These are phyloP conservation scores for Stylonectria norvegica DNA, from an alignment of 2,329 filamentous ascomycete species.

Conservation along the genomic window DNA sequence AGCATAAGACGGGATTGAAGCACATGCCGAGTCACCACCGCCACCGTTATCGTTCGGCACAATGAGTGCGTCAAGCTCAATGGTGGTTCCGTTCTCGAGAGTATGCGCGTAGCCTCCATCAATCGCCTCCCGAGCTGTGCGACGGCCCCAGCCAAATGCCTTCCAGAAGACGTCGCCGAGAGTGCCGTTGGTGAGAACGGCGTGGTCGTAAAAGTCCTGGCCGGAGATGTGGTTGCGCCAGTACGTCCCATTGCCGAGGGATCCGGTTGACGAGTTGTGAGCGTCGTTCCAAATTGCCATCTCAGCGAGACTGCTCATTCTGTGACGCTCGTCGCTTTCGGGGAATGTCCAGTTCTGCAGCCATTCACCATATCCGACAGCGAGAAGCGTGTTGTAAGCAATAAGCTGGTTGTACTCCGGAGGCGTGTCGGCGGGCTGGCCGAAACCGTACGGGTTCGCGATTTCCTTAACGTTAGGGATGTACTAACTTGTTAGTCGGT, in stretches of 20 bases:
- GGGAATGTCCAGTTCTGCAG: constrained; percentile 15
- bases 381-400: constrained; percentile 14
- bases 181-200: constrained; percentile 7
- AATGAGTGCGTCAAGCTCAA: constrained; percentile 7
- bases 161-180: constrained; percentile 6
- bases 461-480: constrained; percentile 1
- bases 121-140: constrained; percentile 3
- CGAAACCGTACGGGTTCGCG: constrained; percentile 12
- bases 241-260: constrained; percentile 17
- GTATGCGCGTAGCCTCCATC: constrained; percentile 1
- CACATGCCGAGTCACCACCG: constrained; percentile 2
- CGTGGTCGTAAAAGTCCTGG: constrained; percentile 12
- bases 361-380: constrained; percentile 19
- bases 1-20: constrained; percentile 8
- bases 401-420: constrained; percentile 9
- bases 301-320: constrained; percentile 13
- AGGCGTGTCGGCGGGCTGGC: constrained; percentile 9
- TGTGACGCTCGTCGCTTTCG: constrained; percentile 9
- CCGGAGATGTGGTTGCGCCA: constrained; percentile 14
- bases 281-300: constrained; percentile 19
- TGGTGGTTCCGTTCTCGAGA: constrained; percentile 3
- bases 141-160: constrained; percentile 7
- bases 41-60: constrained; percentile 5
- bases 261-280: constrained; percentile 13
- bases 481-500: background rate